Evolutionary conservation across 768 basidiomycete species (phyloP), one percentile per base, ranked within the genome.

Genomic region (Strobilomyces dryophilus): DNA sequence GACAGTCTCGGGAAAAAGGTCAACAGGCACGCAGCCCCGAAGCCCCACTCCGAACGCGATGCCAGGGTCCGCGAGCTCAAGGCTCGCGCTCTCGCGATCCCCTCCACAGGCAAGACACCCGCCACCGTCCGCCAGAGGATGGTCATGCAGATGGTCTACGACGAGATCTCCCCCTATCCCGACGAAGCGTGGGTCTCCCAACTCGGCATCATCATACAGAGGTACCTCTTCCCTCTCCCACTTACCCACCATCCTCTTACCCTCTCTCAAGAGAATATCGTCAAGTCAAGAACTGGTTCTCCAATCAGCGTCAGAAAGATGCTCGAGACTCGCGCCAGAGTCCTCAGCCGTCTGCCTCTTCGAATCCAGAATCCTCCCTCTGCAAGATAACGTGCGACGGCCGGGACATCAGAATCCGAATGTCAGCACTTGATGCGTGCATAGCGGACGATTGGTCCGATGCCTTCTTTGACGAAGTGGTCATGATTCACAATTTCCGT

Each of bases 221-320:
- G 81, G 82, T 82, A 59, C 71, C 61, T 32, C 20, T 35, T 21
- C 24, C 45, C n/a, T 46, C n/a, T 42, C 52, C 29, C 32, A 34
- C 52, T 3, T 34, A 31, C 49, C 27, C 4, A 5, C 11, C 41
- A 1, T 2, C 36, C 35, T 40, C 61, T 63, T 41, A 59, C 37
- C 21, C 2, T 45, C 50, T 36, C 32, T 32, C 45, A 63, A 82
- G 81, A 57, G 76, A 81, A 45, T 80, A 79, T 61, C 78, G 77
- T 60, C 82, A 83, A 66, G 76, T 84, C 50, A 82, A 80, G 68
- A 83, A 83, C 57, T 84, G 83, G 82, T 85, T 85, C 54, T 81
- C 81, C 5, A 85, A 85, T 65, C 77, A 82, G 66, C 75, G 83
- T 40, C 83, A 77, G 52, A 73, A 77, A 56, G 73, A 74, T 51